Evolutionary conservation across 2,329 filamentous ascomycete species (phyloP), one percentile per base, ranked within the genome.

Genomic region (Macrophomina tecta): DNA sequence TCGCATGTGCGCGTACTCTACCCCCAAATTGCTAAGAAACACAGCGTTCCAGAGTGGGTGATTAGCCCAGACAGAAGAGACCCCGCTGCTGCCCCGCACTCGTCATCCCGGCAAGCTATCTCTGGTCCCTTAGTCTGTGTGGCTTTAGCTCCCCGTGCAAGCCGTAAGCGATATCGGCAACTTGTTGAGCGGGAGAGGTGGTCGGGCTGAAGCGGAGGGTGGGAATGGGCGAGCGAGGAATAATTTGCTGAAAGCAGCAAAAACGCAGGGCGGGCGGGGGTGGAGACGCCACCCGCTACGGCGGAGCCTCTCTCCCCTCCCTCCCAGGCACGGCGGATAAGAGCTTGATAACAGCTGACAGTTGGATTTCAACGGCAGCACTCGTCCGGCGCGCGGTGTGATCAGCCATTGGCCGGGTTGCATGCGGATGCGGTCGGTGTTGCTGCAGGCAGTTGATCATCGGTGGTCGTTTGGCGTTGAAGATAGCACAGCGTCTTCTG

Each of bases 201-300:
- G 51, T n/a, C 53, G 18, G 36, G 36, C 18, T 16, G 18, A 14
- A 16, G n/a, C 30, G 42, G 42, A 38, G 45, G 7, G 11, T 38
- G 36, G 36, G 36, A 14, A 38, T 38, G 36, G 36, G 36, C 36
- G 36, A 38, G 36, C 23, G 36, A 32, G 60, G 61, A 64, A 52
- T 53, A 64, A 52, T 64, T 64, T 64, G 36, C 61, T 64, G 16
- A 52, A 52, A 32, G 46, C 61, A 64, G 61, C 61, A 64, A 51
- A n/a, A 7, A 42, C 18, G 28, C 42, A 42, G 36, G 60, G 16
- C 16, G 36, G 60, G 16, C 16, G 36, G 42, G 42, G 16, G 42
- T 48, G 56, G 56, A 61, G 56, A 23, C 23, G 23, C 30, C 36
- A 16, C 38, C 53, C 14, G n/a, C 18, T 3, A 1, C n/a, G 14